Base-by-base conservation (phyloP, 2,329 filamentous ascomycete genomes). In the Xylaria polymorpha region DNA sequence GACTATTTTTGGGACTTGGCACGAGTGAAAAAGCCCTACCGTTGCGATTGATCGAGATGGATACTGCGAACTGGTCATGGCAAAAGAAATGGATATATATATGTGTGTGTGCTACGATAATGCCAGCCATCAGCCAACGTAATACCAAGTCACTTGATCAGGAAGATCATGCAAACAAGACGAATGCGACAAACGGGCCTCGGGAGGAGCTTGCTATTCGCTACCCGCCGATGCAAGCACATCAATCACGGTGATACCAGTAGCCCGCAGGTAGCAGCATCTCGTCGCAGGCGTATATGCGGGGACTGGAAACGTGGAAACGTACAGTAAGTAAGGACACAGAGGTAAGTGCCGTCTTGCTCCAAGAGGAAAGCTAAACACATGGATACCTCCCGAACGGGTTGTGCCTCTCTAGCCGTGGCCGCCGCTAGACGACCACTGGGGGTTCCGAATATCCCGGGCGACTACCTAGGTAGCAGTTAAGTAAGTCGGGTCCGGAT, bases 1-100 rank as follows among this genome's bases (percentile, higher is more conserved):
- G 39, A 44, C 62, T 66, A 66, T 66, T 66, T 65, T 66, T 55
- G 57, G 64, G 50, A 29, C 15, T 55, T 44, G 12, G 18, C 22
- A 37, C 18, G 8, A 43, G 25, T 15, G 29, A 35, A 29, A 32
- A 57, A 55, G 22, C 14, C 22, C 12, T 18, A 32, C 20, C n/a
- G 15, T 50, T 50, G 29, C 58, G 44, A 50, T 61, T 9, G n/a
- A 41, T 53, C 35, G 46, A 50, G 14, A 35, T 25, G 12, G 6
- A 25, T 3, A n/a, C 6, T 15, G 14, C n/a, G 8, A 14, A 5
- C 10, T 41, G n/a, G 20, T n/a, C n/a, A 25, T 43, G 37, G 6
- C 20, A 25, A n/a, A 25, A 29, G 55, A 43, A 25, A 6, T 29
- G 35, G 5, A 57, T 43, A 43, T 29, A 25, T 41, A 41, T 37